These are phyloP conservation scores for Papiliotrema laurentii DNA, from an alignment of 1,284 basidiomycete species.

Conservation along the genomic window DNA sequence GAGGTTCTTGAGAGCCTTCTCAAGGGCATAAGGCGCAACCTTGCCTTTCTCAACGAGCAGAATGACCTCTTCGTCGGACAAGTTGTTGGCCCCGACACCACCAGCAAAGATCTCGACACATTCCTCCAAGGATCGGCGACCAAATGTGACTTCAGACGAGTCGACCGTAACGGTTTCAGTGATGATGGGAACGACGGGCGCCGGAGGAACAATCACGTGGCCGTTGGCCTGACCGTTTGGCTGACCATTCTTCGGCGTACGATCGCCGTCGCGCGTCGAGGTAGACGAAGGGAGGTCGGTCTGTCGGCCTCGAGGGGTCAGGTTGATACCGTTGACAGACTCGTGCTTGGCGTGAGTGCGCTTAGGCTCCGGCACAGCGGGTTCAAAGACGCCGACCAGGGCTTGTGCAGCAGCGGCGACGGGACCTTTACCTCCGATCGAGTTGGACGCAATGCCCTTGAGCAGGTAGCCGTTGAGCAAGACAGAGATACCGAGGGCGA, in stretches of 20 bases:
- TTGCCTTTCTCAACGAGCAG: constrained; percentile 85
- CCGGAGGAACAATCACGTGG: constrained; percentile 24
- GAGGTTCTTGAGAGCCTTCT: constrained; percentile 83
- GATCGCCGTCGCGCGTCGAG: constrained; percentile 20
- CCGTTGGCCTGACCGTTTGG: constrained; percentile 15
- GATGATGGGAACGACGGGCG: constrained; percentile 30
- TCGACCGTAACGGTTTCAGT: constrained; percentile 11
- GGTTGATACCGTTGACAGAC: background rate
- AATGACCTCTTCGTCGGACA: constrained; percentile 92
- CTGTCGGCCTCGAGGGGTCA: constrained; percentile 17
- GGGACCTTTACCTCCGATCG: constrained; percentile 47
- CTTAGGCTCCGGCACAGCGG: constrained; percentile 10
- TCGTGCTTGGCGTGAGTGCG: constrained; percentile 30
- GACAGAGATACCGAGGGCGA: constrained; percentile 79
- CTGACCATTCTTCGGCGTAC: constrained; percentile 25
- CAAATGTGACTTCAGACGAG: constrained; percentile 23
- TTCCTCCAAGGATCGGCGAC: constrained; percentile 65
- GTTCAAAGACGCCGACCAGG: constrained; percentile 48
- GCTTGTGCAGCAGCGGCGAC: constrained; percentile 50
- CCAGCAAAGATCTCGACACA: constrained; percentile 82
- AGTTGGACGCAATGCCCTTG: constrained; percentile 59
- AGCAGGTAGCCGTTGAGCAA: constrained; percentile 91
- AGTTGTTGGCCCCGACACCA: constrained; percentile 57
- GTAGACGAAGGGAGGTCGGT: constrained; percentile 9
- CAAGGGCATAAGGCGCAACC: constrained; percentile 87